Percentiles rank a stretch among this genome's conserved stretches.
These are phyloP conservation scores for Gautieria morchelliformis DNA, from an alignment of 768 basidiomycete species.

Conservation along the genomic window DNA sequence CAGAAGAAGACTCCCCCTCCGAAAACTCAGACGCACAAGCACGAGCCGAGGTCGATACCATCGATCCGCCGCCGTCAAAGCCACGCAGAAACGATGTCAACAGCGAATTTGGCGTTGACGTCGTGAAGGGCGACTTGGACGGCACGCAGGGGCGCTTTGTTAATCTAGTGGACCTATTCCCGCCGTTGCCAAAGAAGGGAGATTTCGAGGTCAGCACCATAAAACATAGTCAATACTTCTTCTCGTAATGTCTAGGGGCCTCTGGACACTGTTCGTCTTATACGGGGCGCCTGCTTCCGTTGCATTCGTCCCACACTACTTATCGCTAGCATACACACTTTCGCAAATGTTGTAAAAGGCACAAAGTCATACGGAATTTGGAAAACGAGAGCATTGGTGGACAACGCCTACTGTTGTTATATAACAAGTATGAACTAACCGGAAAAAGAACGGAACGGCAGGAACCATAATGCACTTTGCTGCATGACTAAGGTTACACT, in stretches of 20 bases:
- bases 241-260: slow-evolving; percentile 46
- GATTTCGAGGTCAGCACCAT: slow-evolving; percentile 77
- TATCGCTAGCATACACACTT: too few relatives aligned
- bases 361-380: too few relatives aligned
- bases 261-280: too few relatives aligned
- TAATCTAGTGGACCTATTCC: slow-evolving; percentile 62
- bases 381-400: too few relatives aligned
- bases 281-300: too few relatives aligned
- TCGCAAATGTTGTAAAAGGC: too few relatives aligned
- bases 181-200: slow-evolving; percentile 77
- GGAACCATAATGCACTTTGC: too few relatives aligned
- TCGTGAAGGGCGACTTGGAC: background rate
- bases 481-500: too few relatives aligned
- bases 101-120: slow-evolving; percentile 1
- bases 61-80: slow-evolving; percentile 4
- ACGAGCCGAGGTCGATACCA: slow-evolving; percentile 16
- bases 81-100: slow-evolving; percentile 9
- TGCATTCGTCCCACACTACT: too few relatives aligned
- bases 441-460: too few relatives aligned
- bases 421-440: too few relatives aligned
- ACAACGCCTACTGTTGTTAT: too few relatives aligned
- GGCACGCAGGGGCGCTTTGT: slow-evolving; percentile 39
- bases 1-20: slow-evolving; percentile 71
- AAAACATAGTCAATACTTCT: slow-evolving; percentile 83
- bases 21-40: slow-evolving; percentile 11